Evolutionary conservation across 1,284 basidiomycete species (phyloP), one percentile per base, ranked within the genome.

Genomic region (Microbotryomycetes sp.): DNA sequence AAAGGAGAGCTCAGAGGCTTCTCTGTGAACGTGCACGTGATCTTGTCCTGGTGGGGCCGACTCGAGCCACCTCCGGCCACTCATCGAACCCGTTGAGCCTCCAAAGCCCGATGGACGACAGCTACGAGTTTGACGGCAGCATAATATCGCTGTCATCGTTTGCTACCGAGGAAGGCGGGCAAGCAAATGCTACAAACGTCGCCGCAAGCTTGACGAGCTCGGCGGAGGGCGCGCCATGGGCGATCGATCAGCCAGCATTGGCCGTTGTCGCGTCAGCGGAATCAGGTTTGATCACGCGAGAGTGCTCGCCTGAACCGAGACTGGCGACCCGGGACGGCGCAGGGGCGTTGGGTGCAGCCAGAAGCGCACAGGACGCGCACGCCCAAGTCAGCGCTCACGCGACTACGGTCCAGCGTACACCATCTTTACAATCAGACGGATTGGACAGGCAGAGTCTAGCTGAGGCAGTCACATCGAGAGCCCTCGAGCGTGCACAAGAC

Each of bases 81-180:
- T n/a, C n/a, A n/a, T n/a, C n/a, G n/a, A n/a, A n/a, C n/a, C n/a
- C n/a, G n/a, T n/a, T n/a, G n/a, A n/a, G n/a, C n/a, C n/a, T n/a
- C n/a, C n/a, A n/a, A n/a, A n/a, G n/a, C n/a, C n/a, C n/a, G n/a
- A 60, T 60, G 59, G 47, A 54, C 24, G 41, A 47, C 41, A 52
- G 28, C 13, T 47, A 45, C 45, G 52, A 49, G 26, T 62, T 52
- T 47, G 56, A 62, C 27, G 56, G 61, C 35, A 51, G 47, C 7
- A 29, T 59, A 46, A 52, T 62, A 21, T 46, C 47, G 5, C 45
- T 59, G 3, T 21, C 21, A 11, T 29, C 57, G 26, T 48, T 30
- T 23, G 27, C 21, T 21, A 4, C n/a, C 13, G 35, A 48, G 3
- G 9, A 11, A 18, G 35, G 35, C 18, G 35, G 35, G 35, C 18